Base-by-base conservation (phyloP, 2,329 filamentous ascomycete species). In the Coleophoma cylindrospora region DNA sequence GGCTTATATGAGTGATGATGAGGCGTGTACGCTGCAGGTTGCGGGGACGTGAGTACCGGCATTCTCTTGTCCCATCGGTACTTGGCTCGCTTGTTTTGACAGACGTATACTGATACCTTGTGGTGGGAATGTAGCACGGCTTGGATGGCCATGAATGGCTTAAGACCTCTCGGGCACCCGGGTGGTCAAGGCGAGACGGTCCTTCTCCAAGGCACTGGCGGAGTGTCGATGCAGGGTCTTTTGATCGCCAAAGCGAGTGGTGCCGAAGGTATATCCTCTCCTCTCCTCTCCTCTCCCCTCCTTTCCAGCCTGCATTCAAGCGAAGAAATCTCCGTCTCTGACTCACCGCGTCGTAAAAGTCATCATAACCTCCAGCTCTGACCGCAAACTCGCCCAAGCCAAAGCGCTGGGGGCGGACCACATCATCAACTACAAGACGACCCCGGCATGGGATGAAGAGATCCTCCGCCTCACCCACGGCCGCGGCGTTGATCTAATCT, bases 111-210 rank as follows among this genome's bases (percentile, higher is more conserved):
- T 27, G 27, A 27, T 5, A 2, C 9, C 27, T 3, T 27, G 7
- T 10, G 6, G 27, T 27, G 27, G 27, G 27, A 10, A 6, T 27
- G 7, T 5, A 27, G 27, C 27, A 86, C 83, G 2, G 82, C 83
- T 0, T 85, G 80, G 81, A 84, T 81, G 77, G 71, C 77, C 8
- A 70, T 87, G 57, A 84, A 85, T 64, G 76, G 78, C 43, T 76
- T 81, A 68, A 69, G 76, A 27, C 76, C 79, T 0, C 60, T 79
- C 0, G 79, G 78, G 1, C 66, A 77, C 47, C 71, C 73, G 15
- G 72, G 74, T 1, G 76, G 75, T 0, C 57, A 64, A 46, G 69
- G 68, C 4, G 68, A 74, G 54, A 69, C 69, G 2, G 71, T 80
- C 5, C 61, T 81, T 13, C 62, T 80, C 4, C 77, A 80, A 57